Evolutionary conservation across 1,139 yeast species (phyloP), one percentile per base, ranked within the genome.

Genomic region (Pichia sp.): DNA sequence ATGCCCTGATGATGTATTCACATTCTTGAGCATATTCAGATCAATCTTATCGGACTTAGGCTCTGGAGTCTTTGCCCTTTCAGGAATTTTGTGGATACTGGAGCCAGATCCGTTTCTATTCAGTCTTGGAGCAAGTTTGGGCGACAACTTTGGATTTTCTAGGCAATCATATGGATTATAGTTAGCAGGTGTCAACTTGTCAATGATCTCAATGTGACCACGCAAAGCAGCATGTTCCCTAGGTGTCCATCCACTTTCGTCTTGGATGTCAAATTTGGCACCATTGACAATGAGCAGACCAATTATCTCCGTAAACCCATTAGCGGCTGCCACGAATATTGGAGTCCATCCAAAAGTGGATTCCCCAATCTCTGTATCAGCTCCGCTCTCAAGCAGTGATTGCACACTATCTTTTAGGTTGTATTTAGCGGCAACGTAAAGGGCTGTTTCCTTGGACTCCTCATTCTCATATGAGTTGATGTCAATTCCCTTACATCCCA

Each of bases 181-280:
- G 51, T 34, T 51, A 40, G 26, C 19, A 1, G 85, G 84, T 12
- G 59, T 56, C 39, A 86, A 62, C 49, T 75, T 50, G 35, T 74
- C 75, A 2, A 94, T 79, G 19, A 85, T 74, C 2, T 65, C 69
- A 43, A 88, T 63, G 57, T 87, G 95, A 9, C 98, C 98, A 50
- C 97, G 70, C 34, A 91, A 66, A 39, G 86, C 80, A 0, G 97
- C 96, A 58, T 91, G 97, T 52, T 91, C 98, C 77, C 86, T 78
- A 8, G 97, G 96, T 18, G 88, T 77, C 97, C 97, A 91, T 0
- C 97, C 97, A 29, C 94, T 82, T 36, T 75, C 81, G 60, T 91
- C 98, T 16, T 72, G 70, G 32, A 68, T 61, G 34, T 74, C 72
- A 38, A 63, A 72, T 17, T 67, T 63, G 11, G 84, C 78, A 7